Conservation (phyloP, 208 protist species). For the Crithidia sp. region DNA sequence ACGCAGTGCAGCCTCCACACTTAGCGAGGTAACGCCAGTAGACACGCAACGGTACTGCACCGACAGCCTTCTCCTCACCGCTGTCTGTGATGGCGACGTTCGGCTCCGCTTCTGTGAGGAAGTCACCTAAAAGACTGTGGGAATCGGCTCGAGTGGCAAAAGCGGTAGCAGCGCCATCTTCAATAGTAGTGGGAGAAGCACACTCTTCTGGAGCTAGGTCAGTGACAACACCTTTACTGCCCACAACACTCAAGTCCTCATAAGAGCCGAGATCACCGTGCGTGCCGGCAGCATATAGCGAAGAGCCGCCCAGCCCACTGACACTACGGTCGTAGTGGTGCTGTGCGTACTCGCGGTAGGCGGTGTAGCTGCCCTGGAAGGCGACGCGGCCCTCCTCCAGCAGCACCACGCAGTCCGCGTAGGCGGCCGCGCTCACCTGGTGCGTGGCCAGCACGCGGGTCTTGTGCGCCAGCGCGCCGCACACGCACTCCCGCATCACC, state of each 20-base stretch:
- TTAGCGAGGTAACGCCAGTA: conserved; percentile 64
- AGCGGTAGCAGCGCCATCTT: no score
- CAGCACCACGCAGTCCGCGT: conserved; percentile 86
- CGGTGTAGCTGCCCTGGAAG: conserved; percentile 40
- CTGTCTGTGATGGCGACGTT: background rate
- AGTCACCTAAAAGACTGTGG: no score
- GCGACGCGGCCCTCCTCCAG: conserved; percentile 58
- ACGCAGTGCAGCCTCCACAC: conserved; percentile 45
- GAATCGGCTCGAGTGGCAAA: no score
- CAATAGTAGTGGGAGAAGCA: no score
- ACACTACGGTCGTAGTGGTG: conserved; percentile 36
- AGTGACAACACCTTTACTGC: no score
- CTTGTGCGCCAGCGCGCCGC: conserved; percentile 67
- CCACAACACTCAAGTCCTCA: background rate
- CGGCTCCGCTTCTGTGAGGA: no score
- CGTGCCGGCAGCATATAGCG: no score
- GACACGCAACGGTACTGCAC: conserved; percentile 47
- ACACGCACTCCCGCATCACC: conserved; percentile 59
- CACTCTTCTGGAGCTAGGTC: no score
- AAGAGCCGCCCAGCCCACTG: background rate
- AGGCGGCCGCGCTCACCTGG: conserved; percentile 82
- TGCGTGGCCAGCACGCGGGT: conserved; percentile 94
- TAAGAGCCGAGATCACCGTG: background rate
- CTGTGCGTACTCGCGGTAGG: conserved; percentile 50
- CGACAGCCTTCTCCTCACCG: conserved; percentile 47